phyloP scores from a whole-genome alignment of 2,329 filamentous ascomycete species.

The Epichloe typhina region DNA sequence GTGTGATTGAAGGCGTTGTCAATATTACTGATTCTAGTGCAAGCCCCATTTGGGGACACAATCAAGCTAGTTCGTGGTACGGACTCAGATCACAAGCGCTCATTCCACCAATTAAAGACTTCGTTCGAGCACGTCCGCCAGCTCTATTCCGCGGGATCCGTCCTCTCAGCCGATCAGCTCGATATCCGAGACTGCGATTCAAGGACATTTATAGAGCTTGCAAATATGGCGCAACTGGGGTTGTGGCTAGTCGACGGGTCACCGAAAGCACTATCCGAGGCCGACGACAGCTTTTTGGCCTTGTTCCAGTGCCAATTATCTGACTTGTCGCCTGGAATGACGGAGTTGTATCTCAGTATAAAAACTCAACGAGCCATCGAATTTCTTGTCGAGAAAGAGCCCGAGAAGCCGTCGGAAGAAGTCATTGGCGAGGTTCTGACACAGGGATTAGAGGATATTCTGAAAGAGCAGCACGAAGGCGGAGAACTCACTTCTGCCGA shows the following conservation, averaged over 20 bases:
- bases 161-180: constrained; percentile 22
- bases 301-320: constrained; percentile 32
- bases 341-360: constrained; percentile 32
- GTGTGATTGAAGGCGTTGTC: constrained; percentile 21
- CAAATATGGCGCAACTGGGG: constrained; percentile 35
- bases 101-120: constrained; percentile 18
- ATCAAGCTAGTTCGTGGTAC: constrained; percentile 19
- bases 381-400: constrained; percentile 34
- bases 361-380: constrained; percentile 40
- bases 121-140: constrained; percentile 21
- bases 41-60: constrained; percentile 23
- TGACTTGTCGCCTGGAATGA: constrained; percentile 27
- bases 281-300: constrained; percentile 32
- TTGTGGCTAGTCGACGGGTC: constrained; percentile 25
- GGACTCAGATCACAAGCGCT: constrained; percentile 20
- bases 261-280: constrained; percentile 25
- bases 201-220: constrained; percentile 28
- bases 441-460: constrained; percentile 37
- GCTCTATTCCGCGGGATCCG: constrained; percentile 20
- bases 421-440: constrained; percentile 43
- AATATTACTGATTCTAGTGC: constrained; percentile 24
- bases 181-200: constrained; percentile 20
- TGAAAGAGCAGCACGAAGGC: constrained; percentile 22
- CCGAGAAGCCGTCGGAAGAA: constrained; percentile 36
- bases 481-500: constrained; percentile 22